Evolutionary conservation across 148 eudicot genomes (phyloP), one percentile per base, ranked within the genome.

Genomic region (Vaccinium darrowii): DNA sequence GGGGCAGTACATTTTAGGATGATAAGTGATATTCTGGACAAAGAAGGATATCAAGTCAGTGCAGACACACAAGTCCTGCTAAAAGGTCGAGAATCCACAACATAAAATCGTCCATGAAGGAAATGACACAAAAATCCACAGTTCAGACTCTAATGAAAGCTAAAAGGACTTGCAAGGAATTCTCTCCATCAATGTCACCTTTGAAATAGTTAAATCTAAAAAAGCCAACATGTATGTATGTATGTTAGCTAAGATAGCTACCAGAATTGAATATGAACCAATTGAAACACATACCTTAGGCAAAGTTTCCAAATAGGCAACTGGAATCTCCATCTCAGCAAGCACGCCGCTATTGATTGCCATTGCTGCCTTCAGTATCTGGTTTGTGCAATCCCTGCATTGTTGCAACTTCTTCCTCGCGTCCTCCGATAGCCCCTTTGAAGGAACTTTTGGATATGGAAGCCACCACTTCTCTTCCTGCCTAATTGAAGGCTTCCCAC

Each of bases 401-500:
- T 97, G 99, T 84, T 94, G 99, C 88, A 97, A 86, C 88, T 86
- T 93, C 91, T 94, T 97, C 92, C 99, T 93, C 0, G 88, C 89
- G 0, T 94, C 95, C 72, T 91, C 98, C 0, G 99, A 93, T 81
- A 95, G 81, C 36, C 99, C 99, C 84, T 87, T 88, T 2, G 89
- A 81, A 72, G 98, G 98, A 88, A 94, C 94, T 84, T 94, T 94
- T 0, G 98, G 99, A 81, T 86, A 93, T 0, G 99, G 99, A 80
- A 97, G 90, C 99, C 99, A 97, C 99, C 99, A 97, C 85, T 97
- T 97, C 84, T 97, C 99, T 86, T 94, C 98, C 88, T 94, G 97
- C 79, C 97, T 88, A 79, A 97, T 91, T 18, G 98, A 93, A 19
- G 94, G 98, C 80, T 98, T 88, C 51, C 93, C 93, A 84, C 84